phyloP scores from a whole-genome alignment of 257 asterid genomes.

The Nicotiana sylvestris region DNA sequence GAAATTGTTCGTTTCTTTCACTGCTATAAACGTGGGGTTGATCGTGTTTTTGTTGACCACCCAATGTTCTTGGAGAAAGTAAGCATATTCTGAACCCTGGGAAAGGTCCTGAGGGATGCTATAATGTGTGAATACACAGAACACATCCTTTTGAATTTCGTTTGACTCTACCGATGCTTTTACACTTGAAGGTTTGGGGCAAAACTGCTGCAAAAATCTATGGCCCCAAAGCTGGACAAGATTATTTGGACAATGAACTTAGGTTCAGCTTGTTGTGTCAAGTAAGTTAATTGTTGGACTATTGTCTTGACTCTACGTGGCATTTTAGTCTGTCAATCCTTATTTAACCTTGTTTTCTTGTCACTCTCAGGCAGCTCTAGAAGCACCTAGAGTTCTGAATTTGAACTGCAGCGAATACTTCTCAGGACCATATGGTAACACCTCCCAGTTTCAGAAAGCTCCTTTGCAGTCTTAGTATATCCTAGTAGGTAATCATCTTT shows the following conservation, averaged over 20 bases:
- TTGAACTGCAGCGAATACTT: slow-evolving; percentile 57
- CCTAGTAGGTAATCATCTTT: neutral
- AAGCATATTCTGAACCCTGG: slow-evolving; percentile 5
- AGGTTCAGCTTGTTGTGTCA: slow-evolving; percentile 83
- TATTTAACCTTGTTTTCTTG: slow-evolving; percentile 10
- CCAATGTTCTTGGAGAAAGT: slow-evolving; percentile 92
- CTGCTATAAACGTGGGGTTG: slow-evolving; percentile 94
- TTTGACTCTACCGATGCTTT: neutral
- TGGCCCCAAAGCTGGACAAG: slow-evolving; percentile 82
- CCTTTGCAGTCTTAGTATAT: neutral
- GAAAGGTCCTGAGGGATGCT: neutral
- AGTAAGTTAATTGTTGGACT: slow-evolving; percentile 35
- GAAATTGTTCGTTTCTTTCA: slow-evolving; percentile 79
- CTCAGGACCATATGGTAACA: slow-evolving; percentile 86
- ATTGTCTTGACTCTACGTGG: neutral
- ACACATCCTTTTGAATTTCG: neutral
- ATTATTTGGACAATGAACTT: slow-evolving; percentile 76
- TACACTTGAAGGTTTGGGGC: slow-evolving; percentile 66
- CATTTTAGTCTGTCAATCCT: neutral
- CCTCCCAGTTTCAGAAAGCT: neutral
- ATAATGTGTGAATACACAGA: neutral
- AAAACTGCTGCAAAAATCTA: slow-evolving; percentile 78
- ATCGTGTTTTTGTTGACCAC: slow-evolving; percentile 92
- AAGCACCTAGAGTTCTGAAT: slow-evolving; percentile 74
- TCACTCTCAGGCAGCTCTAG: slow-evolving; percentile 78